Evolutionary conservation across 306 rosid genomes (phyloP), one percentile per base, ranked within the genome.

Genomic region (Arachis hypogaea): DNA sequence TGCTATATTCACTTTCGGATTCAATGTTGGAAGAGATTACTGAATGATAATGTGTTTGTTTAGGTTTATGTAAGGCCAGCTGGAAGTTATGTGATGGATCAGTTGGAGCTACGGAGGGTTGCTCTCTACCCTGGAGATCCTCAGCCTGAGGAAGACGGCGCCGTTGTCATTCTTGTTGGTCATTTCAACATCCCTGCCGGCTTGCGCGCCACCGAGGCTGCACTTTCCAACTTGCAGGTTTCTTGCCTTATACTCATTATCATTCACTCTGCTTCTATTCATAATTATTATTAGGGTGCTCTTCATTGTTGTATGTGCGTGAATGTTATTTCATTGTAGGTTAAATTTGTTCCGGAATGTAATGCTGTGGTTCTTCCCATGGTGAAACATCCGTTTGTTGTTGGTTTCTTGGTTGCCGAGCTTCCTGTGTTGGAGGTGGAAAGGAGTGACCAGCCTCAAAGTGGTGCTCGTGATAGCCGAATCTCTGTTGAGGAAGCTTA

Each of bases 51-150:
- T 59, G 30, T 51, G 59, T 50, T 60, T 36, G 14, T 56, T 87
- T 68, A 94, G 98, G 96, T 94, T 6, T 94, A 94, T 74, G 97
- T 94, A 12, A 91, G 98, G 82, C 98, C 98, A 28, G 97, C 98
- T 14, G 98, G 97, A 50, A 89, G 97, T 79, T 94, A 91, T 77
- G 97, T 94, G 81, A 94, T 94, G 98, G 97, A 94, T 77, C 91
- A 89, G 10, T 85, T 94, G 64, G 98, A 94, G 89, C 83, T 94
- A 54, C 89, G 94, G 74, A 78, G 98, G 68, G 94, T 91, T 68
- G 85, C 85, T 6, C 56, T 88, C 36, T 77, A 74, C 83, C 94
- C 97, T 11, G 83, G 79, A 60, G 91, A 83, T 77, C 82, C 77
- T 2, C 68, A 80, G 7, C 84, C 85, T 43, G 89, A 83, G 71